Evolutionary conservation across 2,329 filamentous ascomycete species (phyloP).

Genomic region (Fusarium mexicanum): DNA sequence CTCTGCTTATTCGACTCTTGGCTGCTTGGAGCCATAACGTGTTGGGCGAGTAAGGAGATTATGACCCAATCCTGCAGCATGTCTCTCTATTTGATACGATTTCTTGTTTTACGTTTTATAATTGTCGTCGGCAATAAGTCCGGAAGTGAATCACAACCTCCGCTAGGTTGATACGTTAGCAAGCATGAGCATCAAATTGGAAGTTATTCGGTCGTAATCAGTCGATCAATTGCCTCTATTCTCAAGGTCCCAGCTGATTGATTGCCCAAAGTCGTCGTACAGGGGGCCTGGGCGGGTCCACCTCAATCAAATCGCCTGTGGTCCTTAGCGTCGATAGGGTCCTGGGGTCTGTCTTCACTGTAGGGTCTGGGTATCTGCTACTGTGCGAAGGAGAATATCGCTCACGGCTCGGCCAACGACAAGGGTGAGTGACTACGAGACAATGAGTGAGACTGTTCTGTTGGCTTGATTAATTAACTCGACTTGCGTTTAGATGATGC

Average conservation of each 20-base stretch:
- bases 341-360: constrained; percentile 1
- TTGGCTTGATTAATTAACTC: constrained; percentile 4
- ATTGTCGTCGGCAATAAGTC: constrained; percentile 13
- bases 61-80: constrained; percentile 26
- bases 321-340: constrained; percentile 35
- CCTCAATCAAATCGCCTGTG: constrained; percentile 13
- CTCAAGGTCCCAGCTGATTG: constrained; percentile 35
- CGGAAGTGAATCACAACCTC: constrained; percentile 19
- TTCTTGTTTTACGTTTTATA: constrained; percentile 24
- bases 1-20: constrained; percentile 31
- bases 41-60: constrained; percentile 2
- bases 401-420: constrained; percentile 34
- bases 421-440: not conserved
- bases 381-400: constrained; percentile 20
- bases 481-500: not conserved
- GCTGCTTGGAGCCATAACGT: constrained; percentile 20
- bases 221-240: constrained; percentile 41
- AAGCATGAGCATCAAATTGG: constrained; percentile 32
- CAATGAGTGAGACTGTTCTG: not conserved
- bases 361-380: constrained; percentile 7
- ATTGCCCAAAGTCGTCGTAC: constrained; percentile 34
- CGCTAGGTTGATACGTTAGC: constrained; percentile 19
- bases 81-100: constrained; percentile 11
- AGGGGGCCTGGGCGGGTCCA: constrained; percentile 28
- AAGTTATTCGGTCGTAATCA: constrained; percentile 36